Evolutionary conservation across 345 rosid species (phyloP), one percentile per base, ranked within the genome.

Genomic region (Luvunga scandens): DNA sequence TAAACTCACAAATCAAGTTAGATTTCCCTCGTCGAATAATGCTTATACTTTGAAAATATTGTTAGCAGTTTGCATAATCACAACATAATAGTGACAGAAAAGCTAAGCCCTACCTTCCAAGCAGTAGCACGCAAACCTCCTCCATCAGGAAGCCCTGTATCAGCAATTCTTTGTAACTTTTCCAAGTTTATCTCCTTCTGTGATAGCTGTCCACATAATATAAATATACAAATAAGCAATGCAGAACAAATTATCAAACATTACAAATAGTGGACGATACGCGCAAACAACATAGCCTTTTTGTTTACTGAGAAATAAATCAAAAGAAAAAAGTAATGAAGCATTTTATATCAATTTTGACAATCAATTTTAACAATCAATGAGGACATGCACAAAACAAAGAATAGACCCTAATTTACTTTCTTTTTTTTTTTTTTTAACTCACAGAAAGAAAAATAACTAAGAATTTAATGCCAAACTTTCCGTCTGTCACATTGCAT

Each of bases 121-220:
- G 81, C 77, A 24, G 90, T 86, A 38, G 91, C 91, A 14, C 93
- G 84, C 68, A 88, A 68, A 9, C 91, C 86, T 68, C 89, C 90
- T 70, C 91, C 91, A n/a, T 85, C 84, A 38, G 91, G 90, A 75
- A 91, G 84, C 34, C 93, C 93, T 0, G 83, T 79, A 55, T 81
- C 77, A 3, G 90, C 90, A 72, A 88, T 85, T 77, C 90, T 87
- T 76, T 80, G 89, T 76, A 90, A 62, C 78, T 90, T 91, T 53
- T 89, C 92, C 83, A 90, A 71, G 83, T 91, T 87, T 64, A 91
- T 86, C 79, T 90, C 89, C 81, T 77, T 79, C 81, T 83, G 92
- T 39, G 92, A 85, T 45, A 91, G 72, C 93, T 89, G 82, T 63
- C 61, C 66, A 75, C 28, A 71, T 22, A 78, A 69, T 21, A 67